phyloP scores from a whole-genome alignment of 2,329 filamentous ascomycete genomes.

The Cercospora sp. region DNA sequence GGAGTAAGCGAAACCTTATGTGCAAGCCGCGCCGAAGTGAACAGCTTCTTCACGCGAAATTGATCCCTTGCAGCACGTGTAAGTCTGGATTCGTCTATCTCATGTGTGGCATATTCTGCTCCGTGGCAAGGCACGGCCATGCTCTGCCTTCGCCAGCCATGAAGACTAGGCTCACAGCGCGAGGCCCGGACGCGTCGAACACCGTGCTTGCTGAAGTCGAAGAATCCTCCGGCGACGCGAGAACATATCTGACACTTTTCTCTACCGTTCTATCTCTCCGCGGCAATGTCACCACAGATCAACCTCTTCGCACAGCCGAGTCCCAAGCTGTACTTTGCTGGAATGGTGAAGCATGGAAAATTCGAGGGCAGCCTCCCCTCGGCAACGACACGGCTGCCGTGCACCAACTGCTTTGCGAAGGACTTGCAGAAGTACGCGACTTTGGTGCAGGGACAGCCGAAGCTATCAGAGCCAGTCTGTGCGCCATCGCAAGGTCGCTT shows the following conservation, averaged over 20 bases:
- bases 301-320: constrained; percentile 65
- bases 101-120: constrained; percentile 43
- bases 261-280: constrained; percentile 92
- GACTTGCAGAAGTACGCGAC: not conserved
- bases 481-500: constrained; percentile 20
- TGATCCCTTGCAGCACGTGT: not conserved
- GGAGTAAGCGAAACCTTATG: not conserved
- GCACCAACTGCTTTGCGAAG: constrained; percentile 56
- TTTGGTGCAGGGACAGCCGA: not conserved
- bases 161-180: constrained; percentile 29
- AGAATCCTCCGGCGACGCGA: not conserved
- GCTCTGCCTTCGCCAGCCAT: constrained; percentile 26
- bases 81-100: not conserved
- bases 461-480: not conserved
- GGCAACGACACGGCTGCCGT: constrained; percentile 79
- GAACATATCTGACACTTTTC: constrained; percentile 58
- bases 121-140: constrained; percentile 31
- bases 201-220: constrained; percentile 7
- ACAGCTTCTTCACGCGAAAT: not conserved
- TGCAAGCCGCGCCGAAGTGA: not conserved
- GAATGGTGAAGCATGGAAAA: constrained; percentile 95
- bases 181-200: constrained; percentile 37
- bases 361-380: constrained; percentile 57
- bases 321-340: constrained; percentile 77
- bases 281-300: constrained; percentile 67